Conservation (phyloP, 1,284 basidiomycete genomes). For the Wallemia mellicola region DNA sequence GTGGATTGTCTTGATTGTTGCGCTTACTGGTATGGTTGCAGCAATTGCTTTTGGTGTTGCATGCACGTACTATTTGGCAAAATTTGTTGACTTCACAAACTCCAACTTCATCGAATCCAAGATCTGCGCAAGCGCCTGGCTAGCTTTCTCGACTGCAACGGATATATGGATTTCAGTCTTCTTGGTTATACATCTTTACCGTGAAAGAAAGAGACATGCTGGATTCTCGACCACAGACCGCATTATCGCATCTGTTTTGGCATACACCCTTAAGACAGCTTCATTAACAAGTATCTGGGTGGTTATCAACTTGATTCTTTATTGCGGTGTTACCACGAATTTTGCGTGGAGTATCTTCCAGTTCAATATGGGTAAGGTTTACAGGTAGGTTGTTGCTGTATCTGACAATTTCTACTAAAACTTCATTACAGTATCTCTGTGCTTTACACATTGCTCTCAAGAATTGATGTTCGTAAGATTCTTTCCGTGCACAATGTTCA, state of each 20-base stretch:
- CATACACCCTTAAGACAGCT: background rate
- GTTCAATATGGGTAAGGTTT: background rate
- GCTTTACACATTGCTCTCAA: background rate
- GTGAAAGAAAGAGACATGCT: background rate
- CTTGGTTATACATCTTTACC: background rate
- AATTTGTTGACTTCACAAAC: no score
- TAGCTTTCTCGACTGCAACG: background rate
- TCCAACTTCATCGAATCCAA: no score
- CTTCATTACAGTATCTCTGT: background rate
- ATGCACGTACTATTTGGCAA: background rate
- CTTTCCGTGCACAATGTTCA: background rate
- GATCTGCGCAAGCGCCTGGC: background rate
- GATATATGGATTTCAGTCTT: background rate
- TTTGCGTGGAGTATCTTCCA: background rate
- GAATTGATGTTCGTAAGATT: background rate
- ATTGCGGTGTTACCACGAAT: background rate
- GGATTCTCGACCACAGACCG: background rate
- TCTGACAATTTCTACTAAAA: background rate
- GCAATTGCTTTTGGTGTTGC: background rate
- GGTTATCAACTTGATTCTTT: background rate
- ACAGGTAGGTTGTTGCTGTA: background rate
- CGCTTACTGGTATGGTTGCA: background rate
- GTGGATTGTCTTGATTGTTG: background rate
- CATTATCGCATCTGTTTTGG: background rate
- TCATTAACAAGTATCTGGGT: background rate